These are phyloP conservation scores for Septoria petroselini DNA, from an alignment of 2,329 filamentous ascomycete species.

Conservation along the genomic window DNA sequence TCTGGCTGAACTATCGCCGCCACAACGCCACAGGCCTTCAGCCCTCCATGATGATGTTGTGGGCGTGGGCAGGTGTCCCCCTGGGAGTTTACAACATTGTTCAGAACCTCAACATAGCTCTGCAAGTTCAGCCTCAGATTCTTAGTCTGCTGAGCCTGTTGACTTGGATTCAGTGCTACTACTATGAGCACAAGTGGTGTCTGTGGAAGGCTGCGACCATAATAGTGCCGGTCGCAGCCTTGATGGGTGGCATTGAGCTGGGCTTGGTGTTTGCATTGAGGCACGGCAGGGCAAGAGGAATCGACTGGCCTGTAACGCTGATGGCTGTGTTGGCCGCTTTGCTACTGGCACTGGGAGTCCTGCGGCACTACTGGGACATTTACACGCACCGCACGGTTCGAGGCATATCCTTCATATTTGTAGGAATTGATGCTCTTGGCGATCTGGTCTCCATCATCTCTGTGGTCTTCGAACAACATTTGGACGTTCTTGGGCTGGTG, in stretches of 20 bases:
- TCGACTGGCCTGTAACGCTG: slow-evolving; percentile 61
- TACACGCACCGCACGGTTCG: slow-evolving; percentile 63
- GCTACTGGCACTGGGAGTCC: slow-evolving; percentile 63
- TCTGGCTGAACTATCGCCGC: slow-evolving; percentile 63
- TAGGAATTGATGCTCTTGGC: slow-evolving; percentile 65
- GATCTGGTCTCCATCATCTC: slow-evolving; percentile 66
- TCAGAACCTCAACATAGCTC: slow-evolving; percentile 52
- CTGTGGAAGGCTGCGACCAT: slow-evolving; percentile 49
- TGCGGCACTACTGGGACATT: slow-evolving; percentile 69
- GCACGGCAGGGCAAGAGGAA: slow-evolving; percentile 43
- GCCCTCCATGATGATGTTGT: slow-evolving; percentile 69
- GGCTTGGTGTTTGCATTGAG: slow-evolving; percentile 58
- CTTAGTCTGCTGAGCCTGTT: slow-evolving; percentile 51
- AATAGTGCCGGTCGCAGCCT: slow-evolving; percentile 50
- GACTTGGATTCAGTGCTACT: slow-evolving; percentile 57
- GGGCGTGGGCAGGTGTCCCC: slow-evolving; percentile 65
- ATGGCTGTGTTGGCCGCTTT: slow-evolving; percentile 65
- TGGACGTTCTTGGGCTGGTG: slow-evolving; percentile 61
- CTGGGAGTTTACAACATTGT: slow-evolving; percentile 61
- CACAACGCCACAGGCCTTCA: slow-evolving; percentile 65
- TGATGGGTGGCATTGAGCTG: slow-evolving; percentile 60
- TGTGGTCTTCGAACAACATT: slow-evolving; percentile 57
- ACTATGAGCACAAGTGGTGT: slow-evolving; percentile 58
- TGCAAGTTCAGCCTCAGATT: slow-evolving; percentile 57
- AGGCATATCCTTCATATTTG: slow-evolving; percentile 70